These are phyloP conservation scores for Sporothrix globosa DNA, from an alignment of 2,329 filamentous ascomycete genomes.

Conservation along the genomic window DNA sequence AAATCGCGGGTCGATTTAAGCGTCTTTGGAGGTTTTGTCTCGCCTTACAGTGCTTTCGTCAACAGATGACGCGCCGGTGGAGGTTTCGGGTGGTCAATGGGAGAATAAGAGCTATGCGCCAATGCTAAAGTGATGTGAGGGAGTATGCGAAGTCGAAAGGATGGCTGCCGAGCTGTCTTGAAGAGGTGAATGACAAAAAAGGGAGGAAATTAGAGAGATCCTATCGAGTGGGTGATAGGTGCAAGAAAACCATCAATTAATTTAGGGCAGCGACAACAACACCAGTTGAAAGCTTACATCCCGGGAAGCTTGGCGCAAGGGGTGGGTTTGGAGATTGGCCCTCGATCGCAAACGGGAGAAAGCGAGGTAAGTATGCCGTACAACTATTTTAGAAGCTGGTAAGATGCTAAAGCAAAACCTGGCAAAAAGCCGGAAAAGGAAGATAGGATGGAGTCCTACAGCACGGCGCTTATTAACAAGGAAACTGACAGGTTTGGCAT, in stretches of 20 bases:
- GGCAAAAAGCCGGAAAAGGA: background rate
- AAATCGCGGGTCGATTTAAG: background rate
- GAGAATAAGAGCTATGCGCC: background rate
- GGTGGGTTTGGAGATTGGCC: conserved; percentile 23
- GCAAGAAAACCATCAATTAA: conserved; percentile 15
- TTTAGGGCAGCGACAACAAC: conserved; percentile 23
- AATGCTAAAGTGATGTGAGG: background rate
- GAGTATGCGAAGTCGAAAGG: background rate
- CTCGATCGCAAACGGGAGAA: background rate
- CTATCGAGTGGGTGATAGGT: background rate
- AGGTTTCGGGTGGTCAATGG: conserved; percentile 4
- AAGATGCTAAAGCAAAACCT: background rate
- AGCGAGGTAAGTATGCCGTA: no score
- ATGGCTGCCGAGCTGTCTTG: background rate
- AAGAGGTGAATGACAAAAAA: background rate
- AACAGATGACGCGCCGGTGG: background rate
- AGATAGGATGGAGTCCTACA: conserved; percentile 1
- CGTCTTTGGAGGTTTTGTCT: background rate
- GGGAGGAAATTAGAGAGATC: background rate
- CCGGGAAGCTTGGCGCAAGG: conserved; percentile 31
- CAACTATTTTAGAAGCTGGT: background rate
- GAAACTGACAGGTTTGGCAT: conserved; percentile 5
- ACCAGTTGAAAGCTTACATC: conserved; percentile 4
- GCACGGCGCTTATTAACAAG: conserved; percentile 12
- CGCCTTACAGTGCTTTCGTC: conserved; percentile 19